These are phyloP conservation scores for Yamadazyma atlantica DNA, from an alignment of 1,139 yeast genomes.

Conservation along the genomic window DNA sequence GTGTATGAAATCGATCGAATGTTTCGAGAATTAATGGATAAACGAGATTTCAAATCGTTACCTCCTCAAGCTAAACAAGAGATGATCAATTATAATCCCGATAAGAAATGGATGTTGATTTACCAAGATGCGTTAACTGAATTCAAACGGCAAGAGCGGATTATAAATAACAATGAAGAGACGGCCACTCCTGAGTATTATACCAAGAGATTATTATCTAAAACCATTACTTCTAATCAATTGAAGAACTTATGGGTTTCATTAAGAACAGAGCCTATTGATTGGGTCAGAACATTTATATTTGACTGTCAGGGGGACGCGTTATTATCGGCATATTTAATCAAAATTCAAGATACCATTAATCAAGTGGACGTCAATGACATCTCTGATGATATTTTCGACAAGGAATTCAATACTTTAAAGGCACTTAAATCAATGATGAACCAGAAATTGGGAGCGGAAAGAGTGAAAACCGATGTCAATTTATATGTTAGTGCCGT, in stretches of 20 bases:
- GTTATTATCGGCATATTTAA: slow-evolving; percentile 54
- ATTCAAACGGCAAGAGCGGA: slow-evolving; percentile 55
- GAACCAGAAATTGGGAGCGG: slow-evolving; percentile 48
- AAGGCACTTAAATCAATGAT: slow-evolving; percentile 49
- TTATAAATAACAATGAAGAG: slow-evolving; percentile 29
- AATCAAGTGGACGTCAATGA: slow-evolving; percentile 33
- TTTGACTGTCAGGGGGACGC: slow-evolving; percentile 87
- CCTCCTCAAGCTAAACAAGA: slow-evolving; percentile 79
- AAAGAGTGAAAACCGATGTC: slow-evolving; percentile 42
- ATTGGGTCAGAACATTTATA: slow-evolving; percentile 80
- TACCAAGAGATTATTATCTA: slow-evolving; percentile 71
- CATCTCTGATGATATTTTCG: slow-evolving; percentile 46
- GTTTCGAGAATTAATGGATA: slow-evolving; percentile 72
- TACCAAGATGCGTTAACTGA: slow-evolving; percentile 85
- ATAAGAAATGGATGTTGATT: slow-evolving; percentile 89
- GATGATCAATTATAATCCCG: slow-evolving; percentile 70
- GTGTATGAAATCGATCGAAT: slow-evolving; percentile 61
- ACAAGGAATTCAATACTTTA: slow-evolving; percentile 47
- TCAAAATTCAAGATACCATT: slow-evolving; percentile 41
- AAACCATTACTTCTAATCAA: slow-evolving; percentile 66
- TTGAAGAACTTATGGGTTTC: slow-evolving; percentile 88
- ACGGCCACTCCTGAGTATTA: slow-evolving; percentile 71
- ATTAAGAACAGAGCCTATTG: slow-evolving; percentile 84
- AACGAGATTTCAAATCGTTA: slow-evolving; percentile 77
- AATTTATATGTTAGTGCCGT: slow-evolving; percentile 42